Evolutionary conservation across 2,329 filamentous ascomycete genomes (phyloP), one percentile per base, ranked within the genome.

Genomic region (Coleophoma cylindrospora): DNA sequence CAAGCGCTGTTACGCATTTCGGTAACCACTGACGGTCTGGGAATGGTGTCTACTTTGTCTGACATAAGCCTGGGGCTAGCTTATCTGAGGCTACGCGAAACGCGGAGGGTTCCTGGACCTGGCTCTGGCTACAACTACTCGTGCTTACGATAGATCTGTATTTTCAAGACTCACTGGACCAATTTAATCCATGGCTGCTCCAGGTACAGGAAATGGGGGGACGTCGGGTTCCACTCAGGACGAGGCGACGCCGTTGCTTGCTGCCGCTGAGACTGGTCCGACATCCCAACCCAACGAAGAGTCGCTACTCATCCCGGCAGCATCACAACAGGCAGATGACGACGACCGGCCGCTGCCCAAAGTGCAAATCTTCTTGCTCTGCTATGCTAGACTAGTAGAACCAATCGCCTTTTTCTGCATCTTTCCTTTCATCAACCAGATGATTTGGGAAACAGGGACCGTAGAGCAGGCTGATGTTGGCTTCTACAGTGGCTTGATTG

Each of bases 361-460:
- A 56, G 48, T 62, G 27, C 87, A 91, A 64, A 80, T 91, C 48
- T 64, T 84, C 37, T 68, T 87, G 14, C 79, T 91, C 21, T 91
- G 87, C 71, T 87, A 83, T 62, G 83, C 83, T 2, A 81, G 86
- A 11, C 64, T 87, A 34, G 73, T 87, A 47, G 87, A 91, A 61
- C 87, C 87, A 1, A 76, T 90, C 36, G 84, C 86, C 34, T 91
- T 89, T 71, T 91, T 91, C 71, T 81, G 76, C 64, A 88, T 91
- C 63, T 86, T 91, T 58, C 85, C 87, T 2, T 91, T 86, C 68
- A 80, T 91, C 68, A 87, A 83, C 60, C 73, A 84, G 60, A 91
- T 91, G 87, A 81, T 87, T 37, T 72, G 80, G 64, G 72, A 77
- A 47, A 85, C 83, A 53, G 86, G 85, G n/a, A 61, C 73, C 11